Evolutionary conservation across 805 yeast species (phyloP).

Genomic region (Saturnispora hagleri): DNA sequence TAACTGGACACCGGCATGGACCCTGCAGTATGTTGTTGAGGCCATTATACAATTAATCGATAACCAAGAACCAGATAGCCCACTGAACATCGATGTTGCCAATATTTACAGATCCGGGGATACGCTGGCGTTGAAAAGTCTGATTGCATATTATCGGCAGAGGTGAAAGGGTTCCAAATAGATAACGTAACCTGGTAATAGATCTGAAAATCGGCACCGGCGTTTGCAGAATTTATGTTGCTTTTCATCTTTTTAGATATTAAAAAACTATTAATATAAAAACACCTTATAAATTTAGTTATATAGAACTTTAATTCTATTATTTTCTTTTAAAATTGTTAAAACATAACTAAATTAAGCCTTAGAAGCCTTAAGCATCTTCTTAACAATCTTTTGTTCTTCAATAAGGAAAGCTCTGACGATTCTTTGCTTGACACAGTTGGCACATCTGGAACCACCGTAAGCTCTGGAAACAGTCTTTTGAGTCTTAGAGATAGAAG

Average conservation of each 20-base stretch:
- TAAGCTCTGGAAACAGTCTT: conserved; percentile 99
- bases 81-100: conserved; percentile 62
- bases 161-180: no score
- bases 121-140: conserved; percentile 31
- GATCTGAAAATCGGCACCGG: no score
- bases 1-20: conserved; percentile 73
- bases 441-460: conserved; percentile 99
- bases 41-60: conserved; percentile 50
- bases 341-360: conserved; percentile 21
- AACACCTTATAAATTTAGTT: background rate
- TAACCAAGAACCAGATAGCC: conserved; percentile 65
- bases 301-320: background rate
- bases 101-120: conserved; percentile 45
- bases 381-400: conserved; percentile 99
- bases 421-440: conserved; percentile 98
- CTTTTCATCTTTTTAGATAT: conserved; percentile 7
- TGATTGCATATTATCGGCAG: conserved; percentile 32
- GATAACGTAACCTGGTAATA: no score
- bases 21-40: conserved; percentile 41
- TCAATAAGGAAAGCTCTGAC: conserved; percentile 99
- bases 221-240: conserved; percentile 4
- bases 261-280: background rate
- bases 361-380: conserved; percentile 92
- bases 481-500: conserved; percentile 88
- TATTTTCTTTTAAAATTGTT: conserved; percentile 2